A percentile compares a stretch with the other conserved stretches of the same genome.
phyloP scores from a whole-genome alignment of 2,329 filamentous ascomycete genomes.

The Mycogone perniciosa region DNA sequence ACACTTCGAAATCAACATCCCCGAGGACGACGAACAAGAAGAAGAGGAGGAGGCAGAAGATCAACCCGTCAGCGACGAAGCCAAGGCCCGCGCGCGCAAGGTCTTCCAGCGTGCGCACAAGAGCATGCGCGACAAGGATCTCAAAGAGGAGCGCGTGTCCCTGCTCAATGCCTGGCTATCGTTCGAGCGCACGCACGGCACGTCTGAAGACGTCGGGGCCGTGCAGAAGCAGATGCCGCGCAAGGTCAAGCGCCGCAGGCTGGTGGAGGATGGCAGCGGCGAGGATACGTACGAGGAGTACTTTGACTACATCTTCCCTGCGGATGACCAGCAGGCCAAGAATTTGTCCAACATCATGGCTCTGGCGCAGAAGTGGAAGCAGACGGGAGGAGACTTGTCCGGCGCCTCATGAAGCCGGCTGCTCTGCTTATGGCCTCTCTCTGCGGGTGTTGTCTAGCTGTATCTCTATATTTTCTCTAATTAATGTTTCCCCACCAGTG shows the following conservation, averaged over 20 bases:
- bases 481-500: no score
- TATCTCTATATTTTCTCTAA: no score
- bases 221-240: constrained; percentile 93
- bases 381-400: constrained; percentile 34
- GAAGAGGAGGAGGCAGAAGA: constrained; percentile 57
- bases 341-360: constrained; percentile 79
- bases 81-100: constrained; percentile 73
- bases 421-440: not conserved
- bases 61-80: constrained; percentile 69
- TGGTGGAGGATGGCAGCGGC: constrained; percentile 61
- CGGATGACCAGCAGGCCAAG: constrained; percentile 80
- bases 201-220: constrained; percentile 65
- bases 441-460: not conserved
- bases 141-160: constrained; percentile 90
- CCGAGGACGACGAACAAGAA: constrained; percentile 59
- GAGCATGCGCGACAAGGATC: constrained; percentile 79
- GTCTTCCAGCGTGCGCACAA: constrained; percentile 83
- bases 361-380: constrained; percentile 85
- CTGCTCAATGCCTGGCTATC: constrained; percentile 87
- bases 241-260: constrained; percentile 84
- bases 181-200: constrained; percentile 84
- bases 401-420: constrained; percentile 17
- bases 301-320: constrained; percentile 94
- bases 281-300: constrained; percentile 75
- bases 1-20: constrained; percentile 95